Conservation (phyloP, 75 land plant species). For the Isoetes taiwanensis region DNA sequence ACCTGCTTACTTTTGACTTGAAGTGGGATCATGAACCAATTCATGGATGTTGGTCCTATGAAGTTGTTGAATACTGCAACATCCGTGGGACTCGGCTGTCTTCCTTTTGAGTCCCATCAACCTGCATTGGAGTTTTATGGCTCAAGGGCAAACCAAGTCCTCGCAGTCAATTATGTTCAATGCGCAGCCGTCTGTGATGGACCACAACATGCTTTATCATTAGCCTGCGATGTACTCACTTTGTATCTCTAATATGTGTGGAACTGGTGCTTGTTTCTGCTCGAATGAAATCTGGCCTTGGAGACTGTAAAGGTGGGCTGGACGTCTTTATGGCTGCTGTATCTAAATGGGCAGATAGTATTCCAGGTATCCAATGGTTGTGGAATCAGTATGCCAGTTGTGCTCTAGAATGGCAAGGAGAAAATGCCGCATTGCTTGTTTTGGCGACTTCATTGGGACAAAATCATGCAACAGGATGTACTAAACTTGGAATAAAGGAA, state of each 20-base stretch:
- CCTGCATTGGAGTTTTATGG: neutral
- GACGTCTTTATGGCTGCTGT: constrained; percentile 48
- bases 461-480: too few species aligned
- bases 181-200: constrained; percentile 37
- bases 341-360: constrained; percentile 39
- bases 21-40: constrained; percentile 45
- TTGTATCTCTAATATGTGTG: constrained; percentile 40
- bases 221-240: constrained; percentile 24
- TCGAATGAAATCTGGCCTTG: constrained; percentile 12
- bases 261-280: constrained; percentile 47
- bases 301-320: constrained; percentile 11
- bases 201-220: constrained; percentile 9
- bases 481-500: too few species aligned
- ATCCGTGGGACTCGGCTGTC: constrained; percentile 12
- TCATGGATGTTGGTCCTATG: constrained; percentile 13
- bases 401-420: constrained; percentile 19
- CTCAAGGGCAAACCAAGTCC: constrained; percentile 21
- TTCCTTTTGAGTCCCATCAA: constrained; percentile 2
- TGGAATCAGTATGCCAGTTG: constrained; percentile 70
- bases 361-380: constrained; percentile 48
- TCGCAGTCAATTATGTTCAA: constrained; percentile 52
- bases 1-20: constrained; percentile 37
- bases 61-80: constrained; percentile 34
- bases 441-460: too few species aligned
- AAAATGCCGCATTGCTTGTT: constrained; percentile 1